Percentiles rank a stretch among this genome's conserved stretches.
phyloP scores from a whole-genome alignment of 225 moss, liverwort and hornwort species.

The Climacium dendroides region DNA sequence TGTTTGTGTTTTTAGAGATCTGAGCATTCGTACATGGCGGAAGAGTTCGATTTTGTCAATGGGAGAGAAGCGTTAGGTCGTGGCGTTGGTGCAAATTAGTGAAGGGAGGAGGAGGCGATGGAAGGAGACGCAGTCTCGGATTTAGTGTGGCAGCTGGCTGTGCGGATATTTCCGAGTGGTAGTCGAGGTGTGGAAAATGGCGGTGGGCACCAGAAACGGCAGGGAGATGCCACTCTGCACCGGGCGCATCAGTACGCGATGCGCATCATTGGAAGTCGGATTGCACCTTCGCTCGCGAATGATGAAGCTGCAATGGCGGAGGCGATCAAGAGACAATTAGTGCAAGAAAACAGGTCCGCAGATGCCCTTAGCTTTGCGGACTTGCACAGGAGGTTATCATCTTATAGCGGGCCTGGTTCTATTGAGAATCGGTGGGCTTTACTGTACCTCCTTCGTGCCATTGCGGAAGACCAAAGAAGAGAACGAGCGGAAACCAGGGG shows the following conservation, averaged over 20 bases:
- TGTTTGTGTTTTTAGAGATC: neutral
- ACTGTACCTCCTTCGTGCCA: conserved; percentile 71
- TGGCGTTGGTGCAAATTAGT: neutral
- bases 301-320: conserved; percentile 96
- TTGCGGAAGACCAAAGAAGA: conserved; percentile 81
- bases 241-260: conserved; percentile 90
- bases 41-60: neutral
- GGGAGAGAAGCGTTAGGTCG: neutral
- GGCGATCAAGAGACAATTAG: conserved; percentile 88
- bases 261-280: conserved; percentile 97
- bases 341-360: conserved; percentile 78
- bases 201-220: conserved; percentile 2
- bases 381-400: conserved; percentile 69
- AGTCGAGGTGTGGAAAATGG: conserved; percentile 24
- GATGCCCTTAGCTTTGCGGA: conserved; percentile 95
- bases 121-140: conserved; percentile 84
- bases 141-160: conserved; percentile 92
- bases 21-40: neutral
- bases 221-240: conserved; percentile 22
- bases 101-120: conserved; percentile 17
- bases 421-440: conserved; percentile 89
- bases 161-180: conserved; percentile 58
- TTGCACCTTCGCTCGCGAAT: conserved; percentile 78
- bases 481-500: conserved; percentile 78
- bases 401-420: conserved; percentile 72